A percentile compares a stretch with the other conserved stretches of the same genome.
Evolutionary conservation across 139 green algal species (phyloP).

Genomic region (Eudorina sp.): DNA sequence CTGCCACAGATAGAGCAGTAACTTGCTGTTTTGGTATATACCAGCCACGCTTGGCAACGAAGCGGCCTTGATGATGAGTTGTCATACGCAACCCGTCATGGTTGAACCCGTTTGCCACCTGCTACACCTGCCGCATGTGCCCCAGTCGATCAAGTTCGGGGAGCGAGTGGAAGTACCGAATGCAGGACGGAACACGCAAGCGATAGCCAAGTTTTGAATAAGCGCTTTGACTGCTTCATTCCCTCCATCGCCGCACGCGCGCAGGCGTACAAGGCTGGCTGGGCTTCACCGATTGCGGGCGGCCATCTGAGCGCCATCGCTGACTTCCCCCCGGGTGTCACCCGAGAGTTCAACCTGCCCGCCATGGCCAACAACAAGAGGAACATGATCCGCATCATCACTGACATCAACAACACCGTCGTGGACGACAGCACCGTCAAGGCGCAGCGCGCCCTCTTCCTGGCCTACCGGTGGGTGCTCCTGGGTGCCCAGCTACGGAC

Average conservation of each 20-base stretch:
- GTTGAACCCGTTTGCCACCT: no score
- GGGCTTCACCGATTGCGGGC: not conserved
- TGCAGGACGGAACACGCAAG: not conserved
- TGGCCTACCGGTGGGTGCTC: constrained; percentile 4
- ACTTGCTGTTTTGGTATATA: no score
- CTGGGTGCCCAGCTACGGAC: no score
- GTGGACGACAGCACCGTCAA: not conserved
- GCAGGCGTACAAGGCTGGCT: constrained; percentile 14
- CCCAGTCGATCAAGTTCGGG: no score
- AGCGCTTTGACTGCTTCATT: not conserved
- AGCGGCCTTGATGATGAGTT: no score
- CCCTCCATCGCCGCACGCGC: not conserved
- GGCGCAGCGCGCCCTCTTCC: not conserved
- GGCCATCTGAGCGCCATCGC: not conserved
- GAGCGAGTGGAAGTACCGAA: not conserved
- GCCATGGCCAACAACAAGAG: not conserved
- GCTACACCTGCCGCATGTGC: no score
- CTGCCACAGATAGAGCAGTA: not conserved
- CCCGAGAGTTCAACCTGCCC: not conserved
- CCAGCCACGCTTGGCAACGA: no score
- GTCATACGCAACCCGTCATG: no score
- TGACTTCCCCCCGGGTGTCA: not conserved
- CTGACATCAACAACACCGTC: not conserved
- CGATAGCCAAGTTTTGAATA: not conserved
- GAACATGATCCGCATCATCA: constrained; percentile 21